Base-by-base conservation (phyloP, 306 rosid species). In the Acacia melanoxylon region DNA sequence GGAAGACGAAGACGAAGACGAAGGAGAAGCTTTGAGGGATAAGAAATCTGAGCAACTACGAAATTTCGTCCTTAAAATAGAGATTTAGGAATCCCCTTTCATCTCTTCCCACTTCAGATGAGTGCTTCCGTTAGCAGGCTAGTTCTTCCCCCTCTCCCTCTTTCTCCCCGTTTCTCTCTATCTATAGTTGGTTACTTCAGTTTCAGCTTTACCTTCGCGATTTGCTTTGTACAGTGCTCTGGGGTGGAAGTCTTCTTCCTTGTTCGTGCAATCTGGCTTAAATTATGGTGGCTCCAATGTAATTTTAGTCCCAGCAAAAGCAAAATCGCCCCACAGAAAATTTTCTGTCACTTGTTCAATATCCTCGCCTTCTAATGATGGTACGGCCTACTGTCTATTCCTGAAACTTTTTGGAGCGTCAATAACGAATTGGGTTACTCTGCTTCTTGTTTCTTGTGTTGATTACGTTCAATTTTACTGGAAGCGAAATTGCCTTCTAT, bases 221-320 rank as follows among this genome's bases (percentile, higher is more conserved):
- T 74, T 86, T 75, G 27, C 69, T 74, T 40, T 74, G 1, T 69
- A 51, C 92, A 86, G 90, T 86, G 85, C 72, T 80, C 72, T 93
- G 66, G 94, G 89, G 44, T 93, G 94, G 95, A 93, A 86, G 61
- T 84, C 88, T 56, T 91, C 90, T 7, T 87, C 86, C 72, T 88
- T 89, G 25, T 90, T 91, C 13, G 20, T 67, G n/a, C 93, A 73
- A 54, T 78, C 84, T 4, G 56, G 58, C 40, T 44, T 71, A 0
- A 82, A 56, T 22, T 67, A 78, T 37, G 52, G 77, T 80, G 61
- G 29, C 22, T 81, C 83, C 78, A 79, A 72, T 62, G 51, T 82
- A 6, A 44, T 80, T 41, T 76, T 86, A 3, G 73, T 62, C 74
- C 83, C 91, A 74, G 56, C 85, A 70, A 77, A 65, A 72, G 81